phyloP scores from a whole-genome alignment of 2,329 filamentous ascomycete genomes.

The Talaromyces sp. region DNA sequence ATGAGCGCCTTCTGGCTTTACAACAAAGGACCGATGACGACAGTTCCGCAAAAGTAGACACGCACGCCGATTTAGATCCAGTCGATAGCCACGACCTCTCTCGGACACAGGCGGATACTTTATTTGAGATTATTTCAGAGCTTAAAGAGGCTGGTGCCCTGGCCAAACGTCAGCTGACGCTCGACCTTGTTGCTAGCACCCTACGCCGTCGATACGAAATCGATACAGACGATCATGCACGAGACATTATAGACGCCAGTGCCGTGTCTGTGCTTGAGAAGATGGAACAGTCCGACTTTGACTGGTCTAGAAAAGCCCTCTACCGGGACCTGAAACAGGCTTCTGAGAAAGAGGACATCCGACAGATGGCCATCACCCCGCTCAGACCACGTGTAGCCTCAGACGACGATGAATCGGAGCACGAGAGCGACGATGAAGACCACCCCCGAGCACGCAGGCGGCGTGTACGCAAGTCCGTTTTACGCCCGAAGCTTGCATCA shows the following conservation, averaged over 20 bases:
- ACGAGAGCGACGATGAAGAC: constrained; percentile 19
- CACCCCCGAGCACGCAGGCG: constrained; percentile 21
- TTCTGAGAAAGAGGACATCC: constrained; percentile 22
- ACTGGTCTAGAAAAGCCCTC: constrained; percentile 39
- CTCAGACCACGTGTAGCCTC: constrained; percentile 24
- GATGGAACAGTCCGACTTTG: constrained; percentile 33
- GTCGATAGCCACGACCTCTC: constrained; percentile 23
- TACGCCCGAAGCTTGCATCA: constrained; percentile 38
- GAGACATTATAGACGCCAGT: constrained; percentile 31
- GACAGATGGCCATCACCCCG: constrained; percentile 28
- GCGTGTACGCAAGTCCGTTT: constrained; percentile 39
- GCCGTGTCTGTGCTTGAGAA: constrained; percentile 28
- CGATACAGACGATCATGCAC: constrained; percentile 30
- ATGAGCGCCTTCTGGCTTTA: constrained; percentile 25
- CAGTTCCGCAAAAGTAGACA: constrained; percentile 16
- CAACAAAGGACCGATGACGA: constrained; percentile 19
- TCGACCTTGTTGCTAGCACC: constrained; percentile 29
- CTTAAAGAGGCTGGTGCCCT: constrained; percentile 37
- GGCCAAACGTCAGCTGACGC: constrained; percentile 36
- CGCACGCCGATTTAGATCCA: constrained; percentile 18
- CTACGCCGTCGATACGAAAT: constrained; percentile 32
- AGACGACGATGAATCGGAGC: constrained; percentile 20
- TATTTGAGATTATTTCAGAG: constrained; percentile 34
- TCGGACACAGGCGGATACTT: constrained; percentile 31
- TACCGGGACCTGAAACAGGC: constrained; percentile 37